Evolutionary conservation across 1,139 yeast species (phyloP), one percentile per base, ranked within the genome.

Genomic region (Yamadazyma trypodendri): DNA sequence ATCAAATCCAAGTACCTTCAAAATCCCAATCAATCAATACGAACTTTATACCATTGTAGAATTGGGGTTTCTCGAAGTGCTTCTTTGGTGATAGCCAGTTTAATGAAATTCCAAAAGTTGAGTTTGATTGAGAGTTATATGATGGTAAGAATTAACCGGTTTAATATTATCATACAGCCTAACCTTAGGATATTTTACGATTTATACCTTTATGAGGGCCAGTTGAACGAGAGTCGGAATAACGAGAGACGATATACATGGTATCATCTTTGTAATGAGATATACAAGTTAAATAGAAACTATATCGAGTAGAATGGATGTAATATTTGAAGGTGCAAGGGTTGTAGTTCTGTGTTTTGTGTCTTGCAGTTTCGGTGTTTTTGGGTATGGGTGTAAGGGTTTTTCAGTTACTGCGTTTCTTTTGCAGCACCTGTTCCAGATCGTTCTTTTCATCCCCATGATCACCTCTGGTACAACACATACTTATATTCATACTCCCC

Each of bases 11-110:
- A 61, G 34, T 42, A 66, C 24, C 48, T 68, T 24, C 52, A 55
- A 13, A 50, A 56, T 25, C 58, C 59, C 2, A 34, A 42, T 10
- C 42, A 44, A 22, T 36, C 56, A 51, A 22, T 76, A 71, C 31
- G 78, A 28, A 81, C 87, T 0, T 63, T 89, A 38, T 88, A 87
- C 13, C 96, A 89, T 56, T 89, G 97, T 56, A 81, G 88, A 53
- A 95, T 86, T 39, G 97, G 97, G 1, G 97, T 89, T 4, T 86
- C 95, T 0, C 68, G 97, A 39, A 84, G 94, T 16, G 97, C 96
- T 0, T 81, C 95, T 0, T 84, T 90, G 28, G 84, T 95, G 48
- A 86, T 89, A 46, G 96, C 97, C 3, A 90, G 86, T 54, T 83
- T 87, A 41, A 88, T 89, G 95, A 82, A 79, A 48, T 65, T 86